Evolutionary conservation across 768 basidiomycete genomes (phyloP).

Genomic region (Boletus vinaceobasis): DNA sequence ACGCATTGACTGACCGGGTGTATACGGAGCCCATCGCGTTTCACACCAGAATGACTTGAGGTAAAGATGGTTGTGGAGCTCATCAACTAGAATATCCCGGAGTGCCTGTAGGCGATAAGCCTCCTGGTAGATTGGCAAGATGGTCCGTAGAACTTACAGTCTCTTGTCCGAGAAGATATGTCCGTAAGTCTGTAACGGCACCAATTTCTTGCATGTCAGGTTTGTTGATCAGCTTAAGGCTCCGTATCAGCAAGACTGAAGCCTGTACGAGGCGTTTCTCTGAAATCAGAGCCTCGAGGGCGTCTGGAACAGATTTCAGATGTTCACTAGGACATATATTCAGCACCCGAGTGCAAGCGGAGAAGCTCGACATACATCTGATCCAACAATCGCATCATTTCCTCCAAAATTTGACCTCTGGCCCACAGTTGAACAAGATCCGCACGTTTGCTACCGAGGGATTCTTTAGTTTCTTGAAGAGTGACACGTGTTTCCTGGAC

Average conservation of each 20-base stretch:
- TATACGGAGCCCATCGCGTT: slow-evolving; percentile 83
- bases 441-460: slow-evolving; percentile 74
- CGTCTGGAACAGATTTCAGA: slow-evolving; percentile 86
- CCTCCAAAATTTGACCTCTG: slow-evolving; percentile 85
- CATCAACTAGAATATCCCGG: slow-evolving; percentile 90
- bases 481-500: slow-evolving; percentile 65
- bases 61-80: slow-evolving; percentile 95
- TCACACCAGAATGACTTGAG: slow-evolving; percentile 97
- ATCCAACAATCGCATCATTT: slow-evolving; percentile 93
- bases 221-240: slow-evolving; percentile 87
- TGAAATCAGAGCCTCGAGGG: slow-evolving; percentile 89
- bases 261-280: slow-evolving; percentile 93
- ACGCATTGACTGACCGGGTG: slow-evolving; percentile 76
- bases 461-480: slow-evolving; percentile 77
- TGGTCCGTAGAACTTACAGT: slow-evolving; percentile 47
- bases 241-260: slow-evolving; percentile 79
- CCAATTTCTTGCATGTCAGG: slow-evolving; percentile 93
- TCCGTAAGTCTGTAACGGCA: slow-evolving; percentile 84
- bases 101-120: slow-evolving; percentile 56
- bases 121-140: not conserved
- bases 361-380: slow-evolving; percentile 66
- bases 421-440: slow-evolving; percentile 90
- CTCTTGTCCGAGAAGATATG: slow-evolving; percentile 84
- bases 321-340: slow-evolving; percentile 59
- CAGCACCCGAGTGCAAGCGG: slow-evolving; percentile 11